Conservation (phyloP, 352 stramenopile genomes). For the Pseudoperonospora humuli region DNA sequence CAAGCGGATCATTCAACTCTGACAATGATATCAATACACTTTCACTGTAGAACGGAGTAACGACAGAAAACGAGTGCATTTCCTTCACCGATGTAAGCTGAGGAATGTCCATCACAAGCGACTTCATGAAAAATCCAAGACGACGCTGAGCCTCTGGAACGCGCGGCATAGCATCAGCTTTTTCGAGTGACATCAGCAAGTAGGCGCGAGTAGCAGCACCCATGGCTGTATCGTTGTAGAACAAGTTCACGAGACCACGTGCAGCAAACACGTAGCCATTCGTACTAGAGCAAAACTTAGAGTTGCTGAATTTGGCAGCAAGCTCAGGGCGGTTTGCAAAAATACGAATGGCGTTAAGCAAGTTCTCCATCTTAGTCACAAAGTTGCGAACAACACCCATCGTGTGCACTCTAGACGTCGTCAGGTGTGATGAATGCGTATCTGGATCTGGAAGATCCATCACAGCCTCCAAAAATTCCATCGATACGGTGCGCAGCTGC, state of each 20-base stretch:
- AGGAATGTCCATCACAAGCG: conserved; percentile 71
- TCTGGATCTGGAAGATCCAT: conserved; percentile 65
- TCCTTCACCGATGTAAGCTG: conserved; percentile 65
- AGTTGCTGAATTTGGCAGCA: conserved; percentile 54
- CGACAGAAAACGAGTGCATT: conserved; percentile 76
- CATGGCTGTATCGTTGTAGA: conserved; percentile 69
- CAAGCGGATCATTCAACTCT: conserved; percentile 59
- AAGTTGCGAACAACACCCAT: conserved; percentile 74
- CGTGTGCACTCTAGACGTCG: conserved; percentile 49
- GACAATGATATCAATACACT: conserved; percentile 55
- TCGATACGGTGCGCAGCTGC: conserved; percentile 44
- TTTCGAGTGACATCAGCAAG: conserved; percentile 62
- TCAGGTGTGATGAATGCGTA: conserved; percentile 37
- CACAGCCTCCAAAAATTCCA: conserved; percentile 68
- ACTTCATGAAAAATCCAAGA: conserved; percentile 79
- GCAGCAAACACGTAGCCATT: conserved; percentile 77
- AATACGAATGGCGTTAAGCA: conserved; percentile 51
- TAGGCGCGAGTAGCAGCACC: conserved; percentile 64
- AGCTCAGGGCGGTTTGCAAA: conserved; percentile 49
- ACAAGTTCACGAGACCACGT: conserved; percentile 69
- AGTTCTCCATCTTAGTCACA: conserved; percentile 61
- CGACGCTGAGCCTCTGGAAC: conserved; percentile 63
- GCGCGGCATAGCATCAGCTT: conserved; percentile 60
- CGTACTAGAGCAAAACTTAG: conserved; percentile 64
- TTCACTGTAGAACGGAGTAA: conserved; percentile 75